Conservation (phyloP, 2,329 filamentous ascomycete species). For the Cercospora berteroae region DNA sequence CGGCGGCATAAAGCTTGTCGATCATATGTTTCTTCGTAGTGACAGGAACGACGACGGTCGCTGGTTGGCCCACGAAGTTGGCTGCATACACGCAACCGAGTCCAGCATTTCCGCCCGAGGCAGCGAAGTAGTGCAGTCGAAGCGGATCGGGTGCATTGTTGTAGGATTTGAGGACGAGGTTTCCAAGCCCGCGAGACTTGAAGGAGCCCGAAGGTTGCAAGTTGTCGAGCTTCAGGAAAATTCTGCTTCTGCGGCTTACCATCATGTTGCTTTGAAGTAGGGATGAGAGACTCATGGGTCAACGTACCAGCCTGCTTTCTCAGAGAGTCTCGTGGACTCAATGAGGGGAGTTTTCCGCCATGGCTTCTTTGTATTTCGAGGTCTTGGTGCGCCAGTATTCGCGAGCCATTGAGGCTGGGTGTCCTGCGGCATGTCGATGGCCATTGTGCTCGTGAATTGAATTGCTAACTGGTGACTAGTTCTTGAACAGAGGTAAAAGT, state of each 20-base stretch:
- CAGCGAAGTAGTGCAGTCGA: conserved; percentile 68
- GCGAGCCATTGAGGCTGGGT: conserved; percentile 11
- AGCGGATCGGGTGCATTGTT: conserved; percentile 29
- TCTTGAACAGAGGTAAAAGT: conserved; percentile 2
- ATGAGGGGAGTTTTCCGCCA: conserved; percentile 73
- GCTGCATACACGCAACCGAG: conserved; percentile 77
- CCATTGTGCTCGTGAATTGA: conserved; percentile 10
- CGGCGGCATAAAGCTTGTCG: conserved; percentile 65
- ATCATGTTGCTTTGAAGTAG: conserved; percentile 10
- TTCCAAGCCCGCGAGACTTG: conserved; percentile 74
- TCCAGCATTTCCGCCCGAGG: conserved; percentile 80
- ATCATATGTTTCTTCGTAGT: conserved; percentile 68
- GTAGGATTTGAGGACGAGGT: conserved; percentile 49
- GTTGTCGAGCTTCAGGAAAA: conserved; percentile 83
- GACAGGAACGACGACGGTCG: conserved; percentile 72
- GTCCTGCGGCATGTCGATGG: conserved; percentile 13
- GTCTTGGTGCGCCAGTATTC: conserved; percentile 7
- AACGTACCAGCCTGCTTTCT: conserved; percentile 68
- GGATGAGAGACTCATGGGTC: not conserved
- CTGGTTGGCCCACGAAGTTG: conserved; percentile 60
- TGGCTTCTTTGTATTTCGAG: conserved; percentile 41
- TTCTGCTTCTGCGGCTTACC: conserved; percentile 55
- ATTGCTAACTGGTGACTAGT: not conserved
- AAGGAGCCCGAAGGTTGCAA: conserved; percentile 85
- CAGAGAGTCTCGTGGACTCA: conserved; percentile 64